Evolutionary conservation across 2,329 filamentous ascomycete genomes (phyloP).

Genomic region (Aspergillus fructus): DNA sequence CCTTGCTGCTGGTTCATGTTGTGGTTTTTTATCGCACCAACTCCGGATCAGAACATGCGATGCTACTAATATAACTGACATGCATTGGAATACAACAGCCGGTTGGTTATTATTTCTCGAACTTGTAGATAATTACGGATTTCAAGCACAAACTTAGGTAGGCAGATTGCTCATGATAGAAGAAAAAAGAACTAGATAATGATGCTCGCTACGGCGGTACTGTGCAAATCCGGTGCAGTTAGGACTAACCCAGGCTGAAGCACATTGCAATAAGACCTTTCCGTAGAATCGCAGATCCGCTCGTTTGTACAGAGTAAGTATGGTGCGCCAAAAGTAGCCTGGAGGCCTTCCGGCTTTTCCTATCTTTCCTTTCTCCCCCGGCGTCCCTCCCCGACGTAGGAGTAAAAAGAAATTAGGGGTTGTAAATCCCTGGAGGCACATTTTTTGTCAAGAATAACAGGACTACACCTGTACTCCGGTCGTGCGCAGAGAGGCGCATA

Average conservation of each 20-base stretch:
- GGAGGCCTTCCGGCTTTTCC: not conserved
- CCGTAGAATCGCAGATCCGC: not conserved
- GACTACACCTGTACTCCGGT: not conserved
- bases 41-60: not conserved
- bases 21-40: not conserved
- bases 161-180: not conserved
- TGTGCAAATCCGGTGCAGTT: not conserved
- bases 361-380: not conserved
- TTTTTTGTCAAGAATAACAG: not conserved
- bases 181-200: conserved; percentile 4
- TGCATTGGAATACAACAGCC: not conserved
- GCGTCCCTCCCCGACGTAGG: conserved; percentile 1
- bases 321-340: not conserved
- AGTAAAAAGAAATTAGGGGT: not conserved
- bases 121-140: not conserved
- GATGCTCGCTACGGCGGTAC: conserved; percentile 4
- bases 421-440: not conserved
- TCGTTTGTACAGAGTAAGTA: not conserved
- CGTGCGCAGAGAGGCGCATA: not conserved
- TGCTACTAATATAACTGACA: conserved; percentile 4
- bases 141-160: not conserved
- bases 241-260: not conserved
- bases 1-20: not conserved
- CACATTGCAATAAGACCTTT: conserved; percentile 1
- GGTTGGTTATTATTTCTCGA: not conserved